These are phyloP conservation scores for Mycena maculata DNA, from an alignment of 768 basidiomycete species.

Conservation along the genomic window DNA sequence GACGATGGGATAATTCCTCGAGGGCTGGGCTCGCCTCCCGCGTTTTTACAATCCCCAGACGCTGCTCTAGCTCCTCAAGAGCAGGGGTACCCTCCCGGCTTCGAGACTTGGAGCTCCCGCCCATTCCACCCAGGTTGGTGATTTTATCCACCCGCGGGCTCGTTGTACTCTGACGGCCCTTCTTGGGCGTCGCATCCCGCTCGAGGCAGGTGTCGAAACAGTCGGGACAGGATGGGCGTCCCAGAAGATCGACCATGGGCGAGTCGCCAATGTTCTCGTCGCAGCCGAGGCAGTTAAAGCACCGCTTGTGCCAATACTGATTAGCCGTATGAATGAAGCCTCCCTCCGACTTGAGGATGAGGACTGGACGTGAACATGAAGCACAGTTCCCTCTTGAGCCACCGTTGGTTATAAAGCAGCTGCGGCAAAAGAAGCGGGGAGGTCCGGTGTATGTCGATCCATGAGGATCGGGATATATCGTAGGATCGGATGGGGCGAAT, in stretches of 20 bases:
- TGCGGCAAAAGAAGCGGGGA: constrained; percentile 77
- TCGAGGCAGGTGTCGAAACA: constrained; percentile 85
- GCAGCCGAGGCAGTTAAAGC: constrained; percentile 81
- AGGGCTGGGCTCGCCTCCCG: constrained; percentile 67
- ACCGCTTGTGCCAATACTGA: constrained; percentile 84
- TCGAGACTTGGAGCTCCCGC: constrained; percentile 48
- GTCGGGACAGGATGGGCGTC: constrained; percentile 80
- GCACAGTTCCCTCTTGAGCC: constrained; percentile 83
- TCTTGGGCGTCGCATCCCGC: constrained; percentile 62
- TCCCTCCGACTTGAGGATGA: constrained; percentile 81
- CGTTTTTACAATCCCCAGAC: constrained; percentile 65
- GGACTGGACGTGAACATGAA: constrained; percentile 74
- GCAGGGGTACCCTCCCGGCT: constrained; percentile 69
- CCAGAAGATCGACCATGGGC: constrained; percentile 87
- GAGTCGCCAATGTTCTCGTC: constrained; percentile 75
- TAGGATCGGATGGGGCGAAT: constrained; percentile 81
- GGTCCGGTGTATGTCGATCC: constrained; percentile 43
- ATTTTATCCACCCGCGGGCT: constrained; percentile 43
- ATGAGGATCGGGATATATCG: constrained; percentile 84
- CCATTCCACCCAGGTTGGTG: constrained; percentile 55
- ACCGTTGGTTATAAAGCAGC: constrained; percentile 78
- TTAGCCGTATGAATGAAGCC: constrained; percentile 78
- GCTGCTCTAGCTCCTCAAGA: constrained; percentile 72
- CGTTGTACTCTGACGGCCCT: constrained; percentile 43
- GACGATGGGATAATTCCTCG: constrained; percentile 60